These are phyloP conservation scores for Ganoderma leucocontextum DNA, from an alignment of 1,284 basidiomycete species.

Conservation along the genomic window DNA sequence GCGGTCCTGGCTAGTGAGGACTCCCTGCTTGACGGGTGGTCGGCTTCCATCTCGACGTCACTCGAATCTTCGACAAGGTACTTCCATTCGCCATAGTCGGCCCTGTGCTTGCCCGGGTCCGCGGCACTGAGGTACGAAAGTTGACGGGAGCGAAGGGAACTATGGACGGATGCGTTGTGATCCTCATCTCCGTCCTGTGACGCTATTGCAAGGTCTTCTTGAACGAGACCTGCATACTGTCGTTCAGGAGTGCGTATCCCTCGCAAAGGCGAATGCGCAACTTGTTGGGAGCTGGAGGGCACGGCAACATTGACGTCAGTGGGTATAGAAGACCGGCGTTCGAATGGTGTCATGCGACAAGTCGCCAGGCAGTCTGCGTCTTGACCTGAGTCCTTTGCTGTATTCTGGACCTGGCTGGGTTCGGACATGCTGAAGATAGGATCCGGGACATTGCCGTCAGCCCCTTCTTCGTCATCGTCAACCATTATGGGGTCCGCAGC, in stretches of 20 bases:
- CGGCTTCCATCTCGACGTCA: constrained; percentile 27
- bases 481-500: constrained; percentile 32
- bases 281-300: background rate
- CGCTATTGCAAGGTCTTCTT: background rate
- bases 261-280: background rate
- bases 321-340: background rate
- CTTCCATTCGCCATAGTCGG: constrained; percentile 32
- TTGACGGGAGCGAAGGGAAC: background rate
- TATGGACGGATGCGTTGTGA: background rate
- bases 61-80: constrained; percentile 28
- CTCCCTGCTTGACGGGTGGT: constrained; percentile 25
- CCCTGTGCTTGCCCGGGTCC: constrained; percentile 11
- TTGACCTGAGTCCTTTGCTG: background rate
- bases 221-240: background rate
- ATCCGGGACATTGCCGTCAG: background rate
- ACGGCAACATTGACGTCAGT: constrained; percentile 6
- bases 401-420: too few species aligned
- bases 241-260: background rate
- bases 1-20: constrained; percentile 24
- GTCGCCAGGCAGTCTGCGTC: background rate
- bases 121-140: constrained; percentile 1
- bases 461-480: constrained; percentile 23
- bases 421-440: background rate
- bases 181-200: constrained; percentile 3
- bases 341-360: background rate